A percentile compares a stretch with the other conserved stretches of the same genome.
Conservation (phyloP, 2,329 filamentous ascomycete species). For the Penicillium sp. region DNA sequence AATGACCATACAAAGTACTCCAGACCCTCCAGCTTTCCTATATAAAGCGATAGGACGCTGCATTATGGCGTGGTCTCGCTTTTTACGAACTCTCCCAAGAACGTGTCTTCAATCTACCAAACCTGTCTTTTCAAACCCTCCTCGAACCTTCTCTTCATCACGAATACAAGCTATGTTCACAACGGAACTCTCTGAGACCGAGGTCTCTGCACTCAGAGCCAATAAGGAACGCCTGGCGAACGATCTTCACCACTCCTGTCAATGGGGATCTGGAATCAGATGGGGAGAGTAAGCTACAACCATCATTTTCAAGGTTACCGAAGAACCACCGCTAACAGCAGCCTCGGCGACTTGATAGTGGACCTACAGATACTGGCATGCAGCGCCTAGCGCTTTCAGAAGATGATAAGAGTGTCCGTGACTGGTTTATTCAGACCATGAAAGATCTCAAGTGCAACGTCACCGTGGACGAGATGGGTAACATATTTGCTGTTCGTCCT, state of each 20-base stretch:
- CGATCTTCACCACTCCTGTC: constrained; percentile 64
- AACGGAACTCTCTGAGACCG: constrained; percentile 50
- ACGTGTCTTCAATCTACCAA: neutral
- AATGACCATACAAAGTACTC: neutral
- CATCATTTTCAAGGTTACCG: constrained; percentile 5
- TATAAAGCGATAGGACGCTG: neutral
- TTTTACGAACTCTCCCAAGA: neutral
- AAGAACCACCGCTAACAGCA: neutral
- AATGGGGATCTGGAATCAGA: constrained; percentile 65
- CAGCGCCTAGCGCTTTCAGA: constrained; percentile 70
- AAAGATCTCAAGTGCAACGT: constrained; percentile 64
- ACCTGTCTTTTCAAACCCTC: neutral
- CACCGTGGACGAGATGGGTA: constrained; percentile 73
- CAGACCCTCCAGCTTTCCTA: neutral
- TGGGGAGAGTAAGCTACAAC: constrained; percentile 63
- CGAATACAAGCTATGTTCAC: constrained; percentile 35
- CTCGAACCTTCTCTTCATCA: constrained; percentile 15
- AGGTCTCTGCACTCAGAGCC: constrained; percentile 56
- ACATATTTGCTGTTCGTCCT: constrained; percentile 71
- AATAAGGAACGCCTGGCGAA: constrained; percentile 61
- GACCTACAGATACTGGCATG: constrained; percentile 70
- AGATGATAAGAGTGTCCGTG: constrained; percentile 67
- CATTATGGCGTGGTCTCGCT: neutral
- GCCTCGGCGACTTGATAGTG: constrained; percentile 23
- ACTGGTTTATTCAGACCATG: constrained; percentile 71